Conservation (phyloP, 2,329 filamentous ascomycete genomes). For the Colletotrichum echinochloae region DNA sequence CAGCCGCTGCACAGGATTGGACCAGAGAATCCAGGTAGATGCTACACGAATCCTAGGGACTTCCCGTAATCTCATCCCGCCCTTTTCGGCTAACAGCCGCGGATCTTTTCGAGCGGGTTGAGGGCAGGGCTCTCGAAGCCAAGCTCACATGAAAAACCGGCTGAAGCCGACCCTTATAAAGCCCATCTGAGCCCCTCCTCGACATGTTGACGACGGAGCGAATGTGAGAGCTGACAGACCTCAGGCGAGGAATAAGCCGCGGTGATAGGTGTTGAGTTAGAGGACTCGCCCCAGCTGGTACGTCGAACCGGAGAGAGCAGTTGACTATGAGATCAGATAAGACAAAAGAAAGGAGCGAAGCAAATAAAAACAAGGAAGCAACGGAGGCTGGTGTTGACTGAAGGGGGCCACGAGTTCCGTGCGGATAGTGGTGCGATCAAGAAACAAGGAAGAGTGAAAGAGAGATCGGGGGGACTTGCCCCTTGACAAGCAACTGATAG, state of each 20-base stretch:
- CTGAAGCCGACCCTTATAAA: conserved; percentile 13
- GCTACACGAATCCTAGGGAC: conserved; percentile 8
- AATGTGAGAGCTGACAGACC: conserved; percentile 38
- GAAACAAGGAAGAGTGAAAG: conserved; percentile 1
- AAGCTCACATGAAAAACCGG: conserved; percentile 18
- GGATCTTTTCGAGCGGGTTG: conserved; percentile 30
- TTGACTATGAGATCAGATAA: conserved; percentile 31
- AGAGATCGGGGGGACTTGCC: neutral
- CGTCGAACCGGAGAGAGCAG: conserved; percentile 24
- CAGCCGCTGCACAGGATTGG: conserved; percentile 26
- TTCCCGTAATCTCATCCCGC: conserved; percentile 21
- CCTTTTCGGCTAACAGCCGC: conserved; percentile 13
- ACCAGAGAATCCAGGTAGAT: conserved; percentile 17
- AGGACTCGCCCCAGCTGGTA: conserved; percentile 24
- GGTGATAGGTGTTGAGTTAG: conserved; percentile 3
- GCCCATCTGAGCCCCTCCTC: conserved; percentile 16
- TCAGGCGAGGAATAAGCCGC: conserved; percentile 3
- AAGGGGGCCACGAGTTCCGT: neutral
- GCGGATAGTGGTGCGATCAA: conserved; percentile 25
- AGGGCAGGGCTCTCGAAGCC: conserved; percentile 20
- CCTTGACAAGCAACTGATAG: conserved; percentile 17
- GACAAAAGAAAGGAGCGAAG: conserved; percentile 11
- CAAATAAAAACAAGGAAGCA: neutral
- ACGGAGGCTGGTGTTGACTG: neutral
- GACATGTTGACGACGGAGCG: conserved; percentile 2